A percentile compares a stretch with the other conserved stretches of the same genome.
Evolutionary conservation across 1,139 yeast genomes (phyloP).

Genomic region (Pneumocystis canis): DNA sequence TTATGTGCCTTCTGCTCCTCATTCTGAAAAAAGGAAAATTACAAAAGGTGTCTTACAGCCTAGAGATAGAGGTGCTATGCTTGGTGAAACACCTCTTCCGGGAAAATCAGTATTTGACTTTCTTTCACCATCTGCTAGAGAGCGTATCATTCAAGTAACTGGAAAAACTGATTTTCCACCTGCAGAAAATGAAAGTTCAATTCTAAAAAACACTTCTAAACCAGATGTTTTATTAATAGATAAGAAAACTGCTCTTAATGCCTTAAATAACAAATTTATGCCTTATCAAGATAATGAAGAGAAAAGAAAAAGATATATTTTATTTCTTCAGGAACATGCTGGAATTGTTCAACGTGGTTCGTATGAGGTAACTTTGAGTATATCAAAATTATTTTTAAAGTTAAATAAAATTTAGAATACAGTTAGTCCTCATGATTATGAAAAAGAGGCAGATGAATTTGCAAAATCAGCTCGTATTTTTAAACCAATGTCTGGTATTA

Average conservation of each 20-base stretch:
- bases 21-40: background rate
- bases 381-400: background rate
- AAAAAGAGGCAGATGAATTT: conserved; percentile 18
- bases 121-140: conserved; percentile 16
- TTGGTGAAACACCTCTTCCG: conserved; percentile 14
- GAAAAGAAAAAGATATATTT: conserved; percentile 16
- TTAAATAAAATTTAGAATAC: conserved; percentile 11
- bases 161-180: conserved; percentile 14
- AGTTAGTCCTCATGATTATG: conserved; percentile 6
- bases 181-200: conserved; percentile 9
- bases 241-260: conserved; percentile 14
- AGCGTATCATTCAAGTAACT: conserved; percentile 12
- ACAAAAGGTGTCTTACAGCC: conserved; percentile 2
- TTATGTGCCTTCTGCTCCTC: conserved; percentile 3
- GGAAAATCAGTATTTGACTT: conserved; percentile 18
- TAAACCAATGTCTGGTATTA: conserved; percentile 20
- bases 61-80: conserved; percentile 11
- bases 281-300: conserved; percentile 17
- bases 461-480: conserved; percentile 21
- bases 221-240: conserved; percentile 13
- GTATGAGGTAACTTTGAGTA: background rate
- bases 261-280: conserved; percentile 14
- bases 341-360: background rate
- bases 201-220: background rate
- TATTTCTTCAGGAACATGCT: conserved; percentile 11